Base-by-base conservation (phyloP, 202 grass and related monocot species). In the Digitaria exilis region DNA sequence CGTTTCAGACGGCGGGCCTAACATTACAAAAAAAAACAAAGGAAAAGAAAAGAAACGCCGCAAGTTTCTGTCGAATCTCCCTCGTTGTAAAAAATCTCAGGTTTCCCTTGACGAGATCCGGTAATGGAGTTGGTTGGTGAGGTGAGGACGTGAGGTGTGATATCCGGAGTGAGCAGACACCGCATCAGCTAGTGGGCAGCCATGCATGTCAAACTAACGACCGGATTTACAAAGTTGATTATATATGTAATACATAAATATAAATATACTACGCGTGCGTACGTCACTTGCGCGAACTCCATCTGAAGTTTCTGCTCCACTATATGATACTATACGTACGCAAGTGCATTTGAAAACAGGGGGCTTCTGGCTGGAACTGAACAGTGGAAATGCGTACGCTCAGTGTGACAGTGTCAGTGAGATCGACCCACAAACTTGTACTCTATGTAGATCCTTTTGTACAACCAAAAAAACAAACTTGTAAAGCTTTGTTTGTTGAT, bases 51-150 rank as follows among this genome's bases (percentile, higher is more conserved):
- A 26, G 9, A 58, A 58, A 26, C 25, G 13, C 3, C 14, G 8
- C 16, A n/a, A n/a, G 45, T 34, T 73, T 34, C 67, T 28, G 12
- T 14, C 0, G 59, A 58, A 60, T 3, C 55, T 25, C 22, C 54
- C 73, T 58, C 2, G 2, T 26, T 42, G 52, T 76, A 52, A 59
- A 76, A 76, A 59, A 30, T 29, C 39, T 45, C 16, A 60, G 29
- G 17, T 13, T 17, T 73, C 17, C 12, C 48, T 30, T 44, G 75
- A 35, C 35, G 28, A 34, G 17, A 37, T 49, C 45, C 9, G 31
- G 30, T 79, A 79, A 50, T 79, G 45, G 63, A 28, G 30, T 67
- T 39, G 62, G 62, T 67, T 67, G 62, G 61, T 67, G 77, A 67
- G n/a, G n/a, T n/a, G n/a, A n/a, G n/a, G n/a, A n/a, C n/a, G n/a